Evolutionary conservation across 352 stramenopile species (phyloP).

Genomic region (Phytophthora pini): DNA sequence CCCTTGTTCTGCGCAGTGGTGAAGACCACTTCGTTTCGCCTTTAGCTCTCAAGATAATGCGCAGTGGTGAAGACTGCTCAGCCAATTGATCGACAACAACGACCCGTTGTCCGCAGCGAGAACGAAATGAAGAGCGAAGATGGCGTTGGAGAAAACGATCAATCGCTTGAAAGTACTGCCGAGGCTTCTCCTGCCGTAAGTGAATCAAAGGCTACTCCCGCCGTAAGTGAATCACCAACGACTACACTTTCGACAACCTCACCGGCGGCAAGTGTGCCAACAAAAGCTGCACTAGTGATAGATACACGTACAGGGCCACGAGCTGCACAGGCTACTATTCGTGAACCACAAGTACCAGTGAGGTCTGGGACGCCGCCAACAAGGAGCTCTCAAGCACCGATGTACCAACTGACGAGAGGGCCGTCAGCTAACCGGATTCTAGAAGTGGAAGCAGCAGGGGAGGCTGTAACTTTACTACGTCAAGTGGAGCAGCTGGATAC

Average conservation of each 20-base stretch:
- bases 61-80: constrained; percentile 9
- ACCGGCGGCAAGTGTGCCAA: not conserved
- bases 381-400: not conserved
- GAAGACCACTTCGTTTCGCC: not conserved
- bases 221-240: not conserved
- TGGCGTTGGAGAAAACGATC: constrained; percentile 1
- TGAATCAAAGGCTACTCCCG: not conserved
- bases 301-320: not conserved
- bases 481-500: constrained; percentile 53
- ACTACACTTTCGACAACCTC: not conserved
- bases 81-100: constrained; percentile 9
- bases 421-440: constrained; percentile 16
- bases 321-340: not conserved
- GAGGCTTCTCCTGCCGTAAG: not conserved
- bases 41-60: constrained; percentile 27
- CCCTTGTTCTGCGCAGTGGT: constrained; percentile 2
- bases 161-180: not conserved
- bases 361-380: not conserved
- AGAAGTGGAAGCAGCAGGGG: constrained; percentile 18
- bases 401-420: constrained; percentile 11
- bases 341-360: not conserved
- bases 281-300: not conserved
- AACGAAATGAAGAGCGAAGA: not conserved
- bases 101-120: not conserved
- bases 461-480: constrained; percentile 34